phyloP scores from a whole-genome alignment of 139 green algal species.

The Coelastrella sp. region DNA sequence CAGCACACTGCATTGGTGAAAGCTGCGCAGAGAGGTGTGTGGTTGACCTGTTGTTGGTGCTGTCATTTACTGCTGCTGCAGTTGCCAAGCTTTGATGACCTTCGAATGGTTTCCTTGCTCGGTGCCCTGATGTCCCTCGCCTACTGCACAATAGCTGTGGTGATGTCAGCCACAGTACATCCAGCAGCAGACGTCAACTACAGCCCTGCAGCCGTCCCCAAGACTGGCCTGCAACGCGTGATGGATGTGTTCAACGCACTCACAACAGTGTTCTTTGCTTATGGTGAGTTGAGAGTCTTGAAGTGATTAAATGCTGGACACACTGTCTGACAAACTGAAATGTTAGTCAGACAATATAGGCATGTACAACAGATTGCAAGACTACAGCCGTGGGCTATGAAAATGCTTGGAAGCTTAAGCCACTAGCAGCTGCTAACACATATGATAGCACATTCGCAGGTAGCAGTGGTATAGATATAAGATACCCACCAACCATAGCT shows the following conservation, averaged over 20 bases:
- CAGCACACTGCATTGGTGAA: too few species aligned
- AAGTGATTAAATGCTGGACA: neutral
- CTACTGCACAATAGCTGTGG: constrained; percentile 64
- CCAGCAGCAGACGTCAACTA: constrained; percentile 7
- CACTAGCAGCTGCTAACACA: too few species aligned
- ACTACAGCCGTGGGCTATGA: too few species aligned
- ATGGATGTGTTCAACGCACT: constrained; percentile 37
- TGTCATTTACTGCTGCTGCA: constrained; percentile 55
- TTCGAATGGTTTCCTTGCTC: constrained; percentile 45
- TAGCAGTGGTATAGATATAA: too few species aligned
- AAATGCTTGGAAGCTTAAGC: too few species aligned
- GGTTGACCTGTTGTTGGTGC: neutral
- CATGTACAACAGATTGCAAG: too few species aligned
- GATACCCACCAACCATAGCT: too few species aligned
- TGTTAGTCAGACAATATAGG: neutral
- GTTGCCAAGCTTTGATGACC: constrained; percentile 54
- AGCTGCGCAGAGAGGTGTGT: neutral
- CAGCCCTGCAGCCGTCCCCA: neutral
- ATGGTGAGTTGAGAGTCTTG: neutral
- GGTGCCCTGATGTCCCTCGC: constrained; percentile 58
- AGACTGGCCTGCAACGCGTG: neutral
- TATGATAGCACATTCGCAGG: too few species aligned
- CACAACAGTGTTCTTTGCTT: constrained; percentile 41
- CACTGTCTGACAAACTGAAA: neutral
- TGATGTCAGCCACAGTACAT: constrained; percentile 12